These are phyloP conservation scores for Stromatinia cepivora DNA, from an alignment of 2,329 filamentous ascomycete species.

Conservation along the genomic window DNA sequence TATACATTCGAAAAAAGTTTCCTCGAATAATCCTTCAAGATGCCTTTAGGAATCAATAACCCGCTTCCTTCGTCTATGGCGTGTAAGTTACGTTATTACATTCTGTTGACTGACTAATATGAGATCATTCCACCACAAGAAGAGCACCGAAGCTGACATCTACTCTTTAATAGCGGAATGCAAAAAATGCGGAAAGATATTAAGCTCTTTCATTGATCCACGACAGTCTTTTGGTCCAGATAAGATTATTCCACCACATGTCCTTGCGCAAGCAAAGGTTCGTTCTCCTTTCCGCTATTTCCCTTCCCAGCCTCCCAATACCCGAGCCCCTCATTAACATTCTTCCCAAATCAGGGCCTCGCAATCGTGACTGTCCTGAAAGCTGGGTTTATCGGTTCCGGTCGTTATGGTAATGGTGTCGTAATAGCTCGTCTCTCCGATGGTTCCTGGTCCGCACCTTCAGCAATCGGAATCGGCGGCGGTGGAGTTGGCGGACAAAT, in stretches of 20 bases:
- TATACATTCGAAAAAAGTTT: neutral
- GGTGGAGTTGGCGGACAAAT: conserved; percentile 85
- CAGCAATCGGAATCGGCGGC: conserved; percentile 77
- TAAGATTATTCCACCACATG: conserved; percentile 89
- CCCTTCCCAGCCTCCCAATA: neutral
- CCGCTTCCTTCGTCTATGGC: conserved; percentile 66
- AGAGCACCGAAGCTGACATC: conserved; percentile 23
- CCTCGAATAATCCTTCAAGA: conserved; percentile 18
- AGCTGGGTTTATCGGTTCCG: conserved; percentile 81
- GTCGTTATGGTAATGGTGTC: conserved; percentile 77
- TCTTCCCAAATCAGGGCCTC: conserved; percentile 58
- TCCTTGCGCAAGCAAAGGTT: conserved; percentile 91
- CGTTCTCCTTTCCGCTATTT: conserved; percentile 20
- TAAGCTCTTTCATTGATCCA: conserved; percentile 92
- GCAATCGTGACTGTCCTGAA: conserved; percentile 85
- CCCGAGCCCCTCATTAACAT: conserved; percentile 1
- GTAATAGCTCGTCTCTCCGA: conserved; percentile 78
- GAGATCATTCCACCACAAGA: neutral
- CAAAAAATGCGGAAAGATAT: conserved; percentile 94
- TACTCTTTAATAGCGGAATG: conserved; percentile 71
- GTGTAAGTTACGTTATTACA: conserved; percentile 53
- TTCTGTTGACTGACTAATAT: conserved; percentile 25
- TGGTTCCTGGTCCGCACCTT: conserved; percentile 78
- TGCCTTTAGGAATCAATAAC: conserved; percentile 63
- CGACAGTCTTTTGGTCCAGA: conserved; percentile 91